Percentiles rank a stretch among this genome's conserved stretches.
Conservation (phyloP, 768 basidiomycete genomes). For the Leccinum barrowsii region DNA sequence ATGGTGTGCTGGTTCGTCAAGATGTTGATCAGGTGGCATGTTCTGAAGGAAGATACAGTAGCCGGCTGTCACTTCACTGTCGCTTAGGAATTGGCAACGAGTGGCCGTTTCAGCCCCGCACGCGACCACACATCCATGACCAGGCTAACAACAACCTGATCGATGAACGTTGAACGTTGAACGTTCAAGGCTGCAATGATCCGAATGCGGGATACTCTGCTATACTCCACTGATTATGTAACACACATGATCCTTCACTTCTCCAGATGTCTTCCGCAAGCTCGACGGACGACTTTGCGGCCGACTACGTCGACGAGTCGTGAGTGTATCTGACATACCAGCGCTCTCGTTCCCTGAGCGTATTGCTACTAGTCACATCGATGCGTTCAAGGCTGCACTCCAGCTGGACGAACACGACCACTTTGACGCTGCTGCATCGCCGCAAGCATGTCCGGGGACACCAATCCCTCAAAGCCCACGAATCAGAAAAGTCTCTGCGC, state of each 20-base stretch:
- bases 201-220: background rate
- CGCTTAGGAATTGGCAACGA: background rate
- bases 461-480: conserved; percentile 38
- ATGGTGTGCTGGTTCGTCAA: background rate
- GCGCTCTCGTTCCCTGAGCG: background rate
- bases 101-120: background rate
- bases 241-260: conserved; percentile 10
- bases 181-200: background rate
- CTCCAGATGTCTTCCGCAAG: conserved; percentile 12
- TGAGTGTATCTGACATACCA: conserved; percentile 33
- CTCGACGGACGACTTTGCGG: conserved; percentile 34
- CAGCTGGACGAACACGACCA: conserved; percentile 48
- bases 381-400: conserved; percentile 76
- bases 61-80: background rate
- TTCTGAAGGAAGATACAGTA: background rate
- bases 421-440: conserved; percentile 24
- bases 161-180: no score
- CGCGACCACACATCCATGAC: background rate
- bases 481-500: conserved; percentile 75
- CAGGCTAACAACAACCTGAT: background rate
- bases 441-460: conserved; percentile 19
- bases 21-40: background rate
- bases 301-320: conserved; percentile 71
- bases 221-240: conserved; percentile 19
- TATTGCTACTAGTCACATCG: conserved; percentile 52